Evolutionary conservation across 2,329 filamentous ascomycete species (phyloP), one percentile per base, ranked within the genome.

Genomic region (Colletotrichum melonis): DNA sequence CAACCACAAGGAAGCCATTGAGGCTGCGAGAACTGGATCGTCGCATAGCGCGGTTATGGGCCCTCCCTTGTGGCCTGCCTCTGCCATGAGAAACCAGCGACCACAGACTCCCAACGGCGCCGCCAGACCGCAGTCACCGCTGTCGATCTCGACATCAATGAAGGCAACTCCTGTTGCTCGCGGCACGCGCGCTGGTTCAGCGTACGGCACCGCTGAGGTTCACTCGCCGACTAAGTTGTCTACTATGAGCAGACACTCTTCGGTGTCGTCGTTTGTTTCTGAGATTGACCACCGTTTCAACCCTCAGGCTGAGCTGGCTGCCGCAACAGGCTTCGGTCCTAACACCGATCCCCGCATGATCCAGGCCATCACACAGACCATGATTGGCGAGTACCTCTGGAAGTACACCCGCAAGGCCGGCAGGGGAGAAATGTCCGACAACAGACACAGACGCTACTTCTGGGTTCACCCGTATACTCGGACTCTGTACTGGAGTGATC

Each of bases 341-440:
- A 90, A 90, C 75, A 97, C 95, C 5, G 97, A 99, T 84, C 96
- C 96, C 75, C 94, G 96, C 78, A 98, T 99, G 95, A 98, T 99
- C 77, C 95, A 98, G 85, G 97, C 97, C 62, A 98, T 99, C 76
- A 99, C 97, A 2, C 96, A 99, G 83, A 98, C 97, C 22, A 99
- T 99, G 97, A 98, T 99, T 80, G 97, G 97, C 69, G 97, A 99
- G 82, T 98, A 96, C 82, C 88, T 99, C 54, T 99, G 97, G 97
- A 99, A 99, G 82, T 99, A 99, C 84, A 99, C 97, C 0, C 93
- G 97, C 78, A 98, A 97, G 85, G 89, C 95, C 73, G 95, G 95
- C n/a, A 92, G 96, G 28, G 93, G 92, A 67, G 94, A 95, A 75
- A 91, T 97, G 84, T 98, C 95, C 0, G 93, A 92, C 77, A 97